These are phyloP conservation scores for Cubamyces sp. DNA, from an alignment of 768 basidiomycete genomes.

Conservation along the genomic window DNA sequence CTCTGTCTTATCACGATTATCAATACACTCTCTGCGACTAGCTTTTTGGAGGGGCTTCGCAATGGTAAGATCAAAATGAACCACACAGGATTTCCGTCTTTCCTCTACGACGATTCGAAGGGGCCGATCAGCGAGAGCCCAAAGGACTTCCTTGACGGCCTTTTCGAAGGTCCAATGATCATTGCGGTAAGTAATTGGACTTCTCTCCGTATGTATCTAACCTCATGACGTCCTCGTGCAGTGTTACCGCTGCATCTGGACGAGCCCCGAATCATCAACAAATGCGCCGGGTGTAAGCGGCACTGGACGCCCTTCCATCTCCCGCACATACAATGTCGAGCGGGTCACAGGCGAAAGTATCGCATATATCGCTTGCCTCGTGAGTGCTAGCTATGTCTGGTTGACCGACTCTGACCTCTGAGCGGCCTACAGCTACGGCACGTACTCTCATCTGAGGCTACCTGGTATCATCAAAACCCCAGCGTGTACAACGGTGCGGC, in stretches of 20 bases:
- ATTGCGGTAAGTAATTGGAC: not conserved
- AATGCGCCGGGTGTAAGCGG: not conserved
- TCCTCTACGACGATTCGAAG: not conserved
- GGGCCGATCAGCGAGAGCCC: too few species aligned
- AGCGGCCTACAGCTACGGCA: not conserved
- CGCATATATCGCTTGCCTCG: too few species aligned
- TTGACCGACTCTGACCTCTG: too few species aligned
- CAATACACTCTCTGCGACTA: not conserved
- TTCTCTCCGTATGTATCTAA: not conserved
- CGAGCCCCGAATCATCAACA: slow-evolving; percentile 2
- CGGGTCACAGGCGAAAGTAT: too few species aligned
- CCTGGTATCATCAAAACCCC: not conserved
- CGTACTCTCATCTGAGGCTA: not conserved
- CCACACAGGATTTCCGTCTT: not conserved
- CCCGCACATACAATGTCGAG: too few species aligned
- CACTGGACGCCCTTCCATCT: too few species aligned
- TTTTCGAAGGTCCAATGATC: not conserved
- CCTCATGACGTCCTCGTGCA: not conserved
- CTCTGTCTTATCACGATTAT: not conserved
- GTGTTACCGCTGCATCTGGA: slow-evolving; percentile 5
- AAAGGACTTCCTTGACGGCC: not conserved
- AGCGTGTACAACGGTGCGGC: not conserved
- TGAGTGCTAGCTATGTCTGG: too few species aligned
- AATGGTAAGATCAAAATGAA: slow-evolving; percentile 1
- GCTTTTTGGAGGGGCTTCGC: not conserved